Percentiles rank a stretch among this genome's conserved stretches.
Evolutionary conservation across 1,284 basidiomycete species (phyloP).

Genomic region (Ganoderma leucocontextum): DNA sequence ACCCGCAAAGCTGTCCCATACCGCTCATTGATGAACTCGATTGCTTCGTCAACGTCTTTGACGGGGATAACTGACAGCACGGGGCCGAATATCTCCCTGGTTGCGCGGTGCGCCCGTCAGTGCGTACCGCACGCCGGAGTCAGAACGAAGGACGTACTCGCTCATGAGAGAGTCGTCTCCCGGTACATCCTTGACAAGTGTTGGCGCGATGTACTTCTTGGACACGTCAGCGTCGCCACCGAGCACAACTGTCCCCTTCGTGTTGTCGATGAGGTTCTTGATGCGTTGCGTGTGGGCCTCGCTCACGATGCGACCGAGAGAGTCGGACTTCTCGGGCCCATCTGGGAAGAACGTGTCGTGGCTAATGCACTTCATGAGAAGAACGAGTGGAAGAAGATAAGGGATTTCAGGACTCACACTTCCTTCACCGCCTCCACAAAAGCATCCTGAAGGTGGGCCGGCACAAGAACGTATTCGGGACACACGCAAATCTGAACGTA

Average conservation of each 20-base stretch:
- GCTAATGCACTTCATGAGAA: not conserved
- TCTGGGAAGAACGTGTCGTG: constrained; percentile 54
- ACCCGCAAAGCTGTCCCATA: not conserved
- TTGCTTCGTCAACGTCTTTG: constrained; percentile 73
- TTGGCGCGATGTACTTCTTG: constrained; percentile 68
- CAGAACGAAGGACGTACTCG: constrained; percentile 53
- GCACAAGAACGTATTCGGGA: constrained; percentile 71
- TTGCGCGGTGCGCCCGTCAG: not conserved
- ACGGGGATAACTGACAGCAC: constrained; percentile 80
- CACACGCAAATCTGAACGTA: constrained; percentile 38
- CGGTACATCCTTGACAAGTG: constrained; percentile 67
- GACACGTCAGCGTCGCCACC: constrained; percentile 72
- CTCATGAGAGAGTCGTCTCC: constrained; percentile 76
- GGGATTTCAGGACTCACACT: constrained; percentile 47
- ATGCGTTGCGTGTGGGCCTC: constrained; percentile 65
- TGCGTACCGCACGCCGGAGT: no score
- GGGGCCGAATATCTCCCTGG: constrained; percentile 45
- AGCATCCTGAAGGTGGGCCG: constrained; percentile 64
- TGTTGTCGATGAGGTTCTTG: constrained; percentile 65
- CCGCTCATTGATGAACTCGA: constrained; percentile 70
- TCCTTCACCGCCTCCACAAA: constrained; percentile 69
- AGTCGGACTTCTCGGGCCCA: constrained; percentile 51
- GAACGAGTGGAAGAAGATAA: not conserved
- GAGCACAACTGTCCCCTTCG: constrained; percentile 73
- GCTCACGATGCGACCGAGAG: constrained; percentile 57